Conservation (phyloP, 75 land plant genomes). For the Pinus taeda region DNA sequence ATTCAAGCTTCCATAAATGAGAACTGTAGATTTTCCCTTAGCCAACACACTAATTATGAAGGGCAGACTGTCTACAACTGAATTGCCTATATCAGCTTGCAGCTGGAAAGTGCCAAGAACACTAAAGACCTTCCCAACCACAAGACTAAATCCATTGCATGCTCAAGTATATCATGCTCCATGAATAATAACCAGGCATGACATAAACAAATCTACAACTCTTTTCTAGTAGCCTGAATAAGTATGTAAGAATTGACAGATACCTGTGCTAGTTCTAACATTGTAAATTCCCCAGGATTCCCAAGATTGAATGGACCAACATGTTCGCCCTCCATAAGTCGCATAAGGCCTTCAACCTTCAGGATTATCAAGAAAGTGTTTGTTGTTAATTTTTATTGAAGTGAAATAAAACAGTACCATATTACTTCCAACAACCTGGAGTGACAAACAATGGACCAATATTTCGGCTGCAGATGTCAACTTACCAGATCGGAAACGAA, state of each 20-base stretch:
- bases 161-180: not conserved
- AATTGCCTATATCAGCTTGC: too few relatives aligned
- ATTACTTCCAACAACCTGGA: not conserved
- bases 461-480: not conserved
- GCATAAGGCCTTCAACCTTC: constrained; percentile 81
- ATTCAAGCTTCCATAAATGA: not conserved
- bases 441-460: not conserved
- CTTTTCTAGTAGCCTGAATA: not conserved
- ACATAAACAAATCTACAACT: too few relatives aligned
- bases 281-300: constrained; percentile 90
- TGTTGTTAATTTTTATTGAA: not conserved
- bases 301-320: constrained; percentile 90
- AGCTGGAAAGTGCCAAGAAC: not conserved
- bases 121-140: too few relatives aligned
- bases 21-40: not conserved
- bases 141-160: not conserved
- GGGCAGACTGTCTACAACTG: too few relatives aligned
- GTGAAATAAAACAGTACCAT: not conserved
- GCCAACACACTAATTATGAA: not conserved
- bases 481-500: constrained; percentile 72
- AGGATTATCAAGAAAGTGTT: not conserved
- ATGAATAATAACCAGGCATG: too few relatives aligned
- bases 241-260: not conserved
- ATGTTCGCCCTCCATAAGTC: constrained; percentile 91
- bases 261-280: constrained; percentile 84